These are phyloP conservation scores for Calcarisporium arbuscula DNA, from an alignment of 2,329 filamentous ascomycete species.

Conservation along the genomic window DNA sequence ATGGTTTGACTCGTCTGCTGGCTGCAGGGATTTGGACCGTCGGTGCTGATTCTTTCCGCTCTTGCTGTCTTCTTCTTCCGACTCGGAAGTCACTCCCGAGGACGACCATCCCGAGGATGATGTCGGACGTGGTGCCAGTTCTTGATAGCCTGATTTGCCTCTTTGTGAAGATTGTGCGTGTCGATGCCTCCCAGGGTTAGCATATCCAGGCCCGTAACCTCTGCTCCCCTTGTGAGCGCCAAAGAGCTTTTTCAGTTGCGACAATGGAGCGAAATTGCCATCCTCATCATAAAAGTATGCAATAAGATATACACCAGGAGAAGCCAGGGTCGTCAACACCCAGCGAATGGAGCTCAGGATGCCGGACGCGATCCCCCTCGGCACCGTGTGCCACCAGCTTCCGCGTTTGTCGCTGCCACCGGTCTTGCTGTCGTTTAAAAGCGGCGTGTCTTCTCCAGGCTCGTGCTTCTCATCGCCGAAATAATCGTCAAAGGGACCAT, in stretches of 20 bases:
- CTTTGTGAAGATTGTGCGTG: no score
- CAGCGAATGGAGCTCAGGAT: conserved; percentile 72
- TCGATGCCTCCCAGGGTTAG: conserved; percentile 35
- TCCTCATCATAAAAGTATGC: conserved; percentile 77
- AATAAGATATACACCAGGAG: conserved; percentile 75
- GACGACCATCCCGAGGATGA: conserved; percentile 40
- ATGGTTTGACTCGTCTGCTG: conserved; percentile 56
- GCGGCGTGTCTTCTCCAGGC: conserved; percentile 57
- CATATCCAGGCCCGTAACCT: no score
- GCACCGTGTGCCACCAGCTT: conserved; percentile 49
- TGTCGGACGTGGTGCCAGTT: conserved; percentile 18
- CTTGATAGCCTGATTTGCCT: conserved; percentile 21
- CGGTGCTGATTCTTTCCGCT: conserved; percentile 40
- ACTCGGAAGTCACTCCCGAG: conserved; percentile 64
- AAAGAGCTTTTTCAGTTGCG: conserved; percentile 63
- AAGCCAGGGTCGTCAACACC: conserved; percentile 70
- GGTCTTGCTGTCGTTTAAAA: conserved; percentile 37
- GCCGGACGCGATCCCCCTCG: conserved; percentile 63
- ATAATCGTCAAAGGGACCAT: conserved; percentile 30
- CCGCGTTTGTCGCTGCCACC: conserved; percentile 29
- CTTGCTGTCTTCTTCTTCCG: conserved; percentile 51
- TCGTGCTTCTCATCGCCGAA: conserved; percentile 30
- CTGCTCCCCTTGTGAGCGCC: conserved; percentile 35
- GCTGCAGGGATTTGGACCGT: conserved; percentile 56
- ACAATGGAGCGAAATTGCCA: conserved; percentile 71